Evolutionary conservation across 495 filamentous ascomycete genomes (phyloP).

Genomic region (Lentithecium fluviatile): DNA sequence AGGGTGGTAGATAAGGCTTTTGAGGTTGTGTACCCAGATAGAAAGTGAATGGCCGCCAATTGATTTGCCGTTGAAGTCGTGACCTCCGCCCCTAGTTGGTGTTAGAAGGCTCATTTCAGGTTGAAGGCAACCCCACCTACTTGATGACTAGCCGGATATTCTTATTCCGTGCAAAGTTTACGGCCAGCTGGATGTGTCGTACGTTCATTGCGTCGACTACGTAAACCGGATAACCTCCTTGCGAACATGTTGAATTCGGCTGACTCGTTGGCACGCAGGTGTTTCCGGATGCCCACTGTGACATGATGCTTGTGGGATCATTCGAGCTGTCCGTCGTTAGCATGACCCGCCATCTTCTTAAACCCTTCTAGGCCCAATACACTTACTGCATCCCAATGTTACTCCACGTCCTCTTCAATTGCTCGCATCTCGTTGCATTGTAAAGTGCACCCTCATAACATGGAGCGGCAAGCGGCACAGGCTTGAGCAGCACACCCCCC

Average conservation of each 20-base stretch:
- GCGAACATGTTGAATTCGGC: slow-evolving; percentile 19
- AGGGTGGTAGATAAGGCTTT: slow-evolving; percentile 47
- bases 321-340: slow-evolving; percentile 8
- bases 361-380: background rate
- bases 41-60: slow-evolving; percentile 49
- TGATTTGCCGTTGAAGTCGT: slow-evolving; percentile 55
- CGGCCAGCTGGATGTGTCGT: slow-evolving; percentile 25
- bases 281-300: slow-evolving; percentile 20
- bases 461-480: slow-evolving; percentile 14
- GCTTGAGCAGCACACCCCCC: slow-evolving; percentile 24
- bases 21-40: slow-evolving; percentile 51
- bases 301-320: slow-evolving; percentile 20
- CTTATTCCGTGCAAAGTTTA: slow-evolving; percentile 31
- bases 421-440: slow-evolving; percentile 13
- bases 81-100: slow-evolving; percentile 47
- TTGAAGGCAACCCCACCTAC: background rate
- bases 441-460: slow-evolving; percentile 25
- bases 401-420: slow-evolving; percentile 17
- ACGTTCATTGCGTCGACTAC: slow-evolving; percentile 28
- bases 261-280: slow-evolving; percentile 19
- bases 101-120: background rate
- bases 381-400: slow-evolving; percentile 18
- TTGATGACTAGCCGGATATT: slow-evolving; percentile 31
- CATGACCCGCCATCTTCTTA: background rate
- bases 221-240: slow-evolving; percentile 29